These are phyloP conservation scores for Tolypocladium pustulatum DNA, from an alignment of 2,329 filamentous ascomycete genomes.

Conservation along the genomic window DNA sequence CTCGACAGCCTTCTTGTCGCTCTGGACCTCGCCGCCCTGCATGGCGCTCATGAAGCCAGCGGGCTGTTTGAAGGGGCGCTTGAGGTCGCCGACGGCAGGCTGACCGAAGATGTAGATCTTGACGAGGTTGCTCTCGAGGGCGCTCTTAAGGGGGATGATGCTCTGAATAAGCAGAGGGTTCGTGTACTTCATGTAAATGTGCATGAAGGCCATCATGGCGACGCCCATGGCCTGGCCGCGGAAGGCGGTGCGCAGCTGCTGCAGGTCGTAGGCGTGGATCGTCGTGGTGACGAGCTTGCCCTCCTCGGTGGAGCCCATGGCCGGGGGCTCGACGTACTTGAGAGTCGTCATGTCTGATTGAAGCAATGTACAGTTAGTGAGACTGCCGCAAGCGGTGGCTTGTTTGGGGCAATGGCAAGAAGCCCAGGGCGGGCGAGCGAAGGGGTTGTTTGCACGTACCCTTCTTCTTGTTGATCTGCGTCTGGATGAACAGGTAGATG, in stretches of 20 bases:
- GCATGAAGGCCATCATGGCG: conserved; percentile 98
- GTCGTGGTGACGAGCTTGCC: conserved; percentile 95
- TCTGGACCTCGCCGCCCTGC: conserved; percentile 66
- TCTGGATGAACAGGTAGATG: conserved; percentile 78
- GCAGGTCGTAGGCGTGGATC: conserved; percentile 84
- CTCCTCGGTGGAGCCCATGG: conserved; percentile 89
- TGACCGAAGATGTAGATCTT: conserved; percentile 91
- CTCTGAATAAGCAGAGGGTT: conserved; percentile 98
- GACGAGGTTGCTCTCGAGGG: conserved; percentile 87
- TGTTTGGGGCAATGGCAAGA: background rate
- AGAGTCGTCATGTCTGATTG: conserved; percentile 91
- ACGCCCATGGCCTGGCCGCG: conserved; percentile 92
- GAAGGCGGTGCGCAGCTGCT: conserved; percentile 75
- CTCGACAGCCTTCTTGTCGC: conserved; percentile 84
- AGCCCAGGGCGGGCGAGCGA: background rate
- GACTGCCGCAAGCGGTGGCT: background rate
- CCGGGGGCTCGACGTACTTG: conserved; percentile 94
- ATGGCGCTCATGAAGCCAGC: conserved; percentile 76
- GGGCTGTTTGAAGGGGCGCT: conserved; percentile 86
- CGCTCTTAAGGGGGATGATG: conserved; percentile 94
- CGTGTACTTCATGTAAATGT: conserved; percentile 98
- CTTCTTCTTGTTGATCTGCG: conserved; percentile 91
- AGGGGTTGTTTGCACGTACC: conserved; percentile 40
- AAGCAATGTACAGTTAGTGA: conserved; percentile 4
- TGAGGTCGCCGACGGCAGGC: conserved; percentile 79